phyloP scores from a whole-genome alignment of 2,329 filamentous ascomycete genomes.

The Aspergillus sp. region DNA sequence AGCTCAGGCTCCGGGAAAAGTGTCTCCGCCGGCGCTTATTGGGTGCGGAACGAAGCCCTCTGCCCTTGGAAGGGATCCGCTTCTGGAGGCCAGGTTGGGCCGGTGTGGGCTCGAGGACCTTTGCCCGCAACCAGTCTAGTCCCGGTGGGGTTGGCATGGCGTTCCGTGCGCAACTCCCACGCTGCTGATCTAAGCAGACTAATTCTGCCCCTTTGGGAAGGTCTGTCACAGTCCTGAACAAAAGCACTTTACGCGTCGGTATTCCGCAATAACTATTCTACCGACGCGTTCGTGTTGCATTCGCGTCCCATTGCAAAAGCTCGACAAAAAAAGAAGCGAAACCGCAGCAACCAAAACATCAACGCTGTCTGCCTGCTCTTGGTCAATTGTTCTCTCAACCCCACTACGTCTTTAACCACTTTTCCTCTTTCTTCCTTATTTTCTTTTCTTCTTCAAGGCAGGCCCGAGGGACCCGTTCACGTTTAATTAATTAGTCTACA shows the following conservation, averaged over 20 bases:
- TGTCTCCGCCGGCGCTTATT: conserved; percentile 7
- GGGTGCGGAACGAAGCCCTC: conserved; percentile 6
- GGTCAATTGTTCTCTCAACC: not conserved
- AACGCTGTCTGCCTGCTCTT: not conserved
- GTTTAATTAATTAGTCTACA: not conserved
- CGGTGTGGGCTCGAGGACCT: conserved; percentile 15
- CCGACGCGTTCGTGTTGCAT: conserved; percentile 33
- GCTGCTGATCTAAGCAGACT: not conserved
- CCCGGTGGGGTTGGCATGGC: not conserved
- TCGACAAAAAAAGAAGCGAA: conserved; percentile 8
- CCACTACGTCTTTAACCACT: too few relatives aligned
- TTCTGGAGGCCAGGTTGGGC: conserved; percentile 13
- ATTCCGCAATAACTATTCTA: conserved; percentile 14
- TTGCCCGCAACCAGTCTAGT: conserved; percentile 11
- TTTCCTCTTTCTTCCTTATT: too few relatives aligned
- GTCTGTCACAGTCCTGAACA: not conserved
- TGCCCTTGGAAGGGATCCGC: conserved; percentile 19
- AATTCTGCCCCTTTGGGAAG: too few relatives aligned
- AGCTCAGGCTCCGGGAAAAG: conserved; percentile 10
- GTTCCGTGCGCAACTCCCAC: not conserved
- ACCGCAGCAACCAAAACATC: conserved; percentile 14
- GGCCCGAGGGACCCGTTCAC: not conserved
- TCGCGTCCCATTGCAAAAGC: conserved; percentile 26
- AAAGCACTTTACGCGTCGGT: conserved; percentile 42
- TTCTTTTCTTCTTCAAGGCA: not conserved